Conservation (phyloP, 192 early-diverging fungal species). For the Entomortierella lignicola region DNA sequence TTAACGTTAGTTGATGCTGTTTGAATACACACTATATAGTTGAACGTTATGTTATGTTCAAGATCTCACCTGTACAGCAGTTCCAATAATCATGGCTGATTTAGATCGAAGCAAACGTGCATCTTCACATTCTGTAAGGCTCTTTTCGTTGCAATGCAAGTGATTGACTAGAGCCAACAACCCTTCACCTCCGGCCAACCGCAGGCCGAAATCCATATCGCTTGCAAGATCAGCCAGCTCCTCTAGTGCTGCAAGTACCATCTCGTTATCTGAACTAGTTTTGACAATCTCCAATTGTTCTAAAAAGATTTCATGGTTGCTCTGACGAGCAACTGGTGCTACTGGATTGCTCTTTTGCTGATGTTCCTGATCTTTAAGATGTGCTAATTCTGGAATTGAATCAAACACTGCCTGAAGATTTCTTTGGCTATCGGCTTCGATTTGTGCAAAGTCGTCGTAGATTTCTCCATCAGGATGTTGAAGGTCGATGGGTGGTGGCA, state of each 20-base stretch:
- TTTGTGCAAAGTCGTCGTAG: conserved; percentile 8
- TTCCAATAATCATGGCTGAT: conserved; percentile 63
- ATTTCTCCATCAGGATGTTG: conserved; percentile 6
- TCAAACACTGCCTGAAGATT: conserved; percentile 45
- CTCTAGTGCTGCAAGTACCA: conserved; percentile 55
- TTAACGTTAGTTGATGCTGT: not conserved
- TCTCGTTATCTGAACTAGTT: conserved; percentile 10
- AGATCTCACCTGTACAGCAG: conserved; percentile 63
- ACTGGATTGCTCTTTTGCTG: conserved; percentile 14
- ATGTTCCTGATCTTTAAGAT: conserved; percentile 5
- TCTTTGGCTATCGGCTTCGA: conserved; percentile 19
- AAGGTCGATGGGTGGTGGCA: conserved; percentile 30
- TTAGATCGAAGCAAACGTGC: conserved; percentile 43
- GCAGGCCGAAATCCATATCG: conserved; percentile 66
- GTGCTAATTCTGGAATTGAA: conserved; percentile 34
- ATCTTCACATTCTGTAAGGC: conserved; percentile 11
- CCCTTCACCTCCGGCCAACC: conserved; percentile 52
- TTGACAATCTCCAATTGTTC: conserved; percentile 45
- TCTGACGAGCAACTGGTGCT: conserved; percentile 1
- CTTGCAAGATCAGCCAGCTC: conserved; percentile 65
- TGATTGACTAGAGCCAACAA: conserved; percentile 50
- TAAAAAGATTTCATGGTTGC: conserved; percentile 45
- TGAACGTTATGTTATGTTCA: no score
- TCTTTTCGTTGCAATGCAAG: conserved; percentile 36
- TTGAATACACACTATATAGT: not conserved